phyloP scores from a whole-genome alignment of 1,139 yeast species.

The Protomyces inundatus region DNA sequence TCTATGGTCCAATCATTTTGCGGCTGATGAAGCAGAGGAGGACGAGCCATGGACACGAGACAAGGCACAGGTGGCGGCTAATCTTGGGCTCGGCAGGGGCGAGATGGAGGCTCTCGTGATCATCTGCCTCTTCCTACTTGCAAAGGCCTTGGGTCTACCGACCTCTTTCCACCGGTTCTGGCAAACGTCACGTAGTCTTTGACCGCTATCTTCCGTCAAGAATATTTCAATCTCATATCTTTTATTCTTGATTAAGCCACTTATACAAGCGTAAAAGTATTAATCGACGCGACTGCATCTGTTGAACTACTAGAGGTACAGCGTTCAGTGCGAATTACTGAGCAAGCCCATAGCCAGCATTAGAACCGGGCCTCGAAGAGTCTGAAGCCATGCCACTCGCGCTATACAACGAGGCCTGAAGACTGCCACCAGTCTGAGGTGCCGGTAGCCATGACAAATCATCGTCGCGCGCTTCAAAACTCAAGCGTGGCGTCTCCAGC shows the following conservation, averaged over 20 bases:
- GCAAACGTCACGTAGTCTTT: neutral
- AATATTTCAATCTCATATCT: too few relatives aligned
- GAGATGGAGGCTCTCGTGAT: neutral
- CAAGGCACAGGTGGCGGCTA: too few relatives aligned
- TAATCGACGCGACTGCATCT: too few relatives aligned
- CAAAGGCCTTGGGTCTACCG: neutral
- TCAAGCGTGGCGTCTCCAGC: neutral
- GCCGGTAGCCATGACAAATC: neutral
- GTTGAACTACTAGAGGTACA: too few relatives aligned
- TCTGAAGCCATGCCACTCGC: neutral
- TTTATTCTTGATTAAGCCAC: too few relatives aligned
- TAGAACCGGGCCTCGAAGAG: neutral
- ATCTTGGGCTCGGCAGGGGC: neutral
- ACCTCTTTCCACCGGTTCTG: neutral
- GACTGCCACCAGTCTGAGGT: neutral
- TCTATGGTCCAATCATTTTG: neutral
- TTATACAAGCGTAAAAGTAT: too few relatives aligned
- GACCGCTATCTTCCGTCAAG: too few relatives aligned
- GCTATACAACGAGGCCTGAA: neutral
- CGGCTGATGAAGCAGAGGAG: neutral
- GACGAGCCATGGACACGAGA: neutral
- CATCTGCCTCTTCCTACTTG: neutral
- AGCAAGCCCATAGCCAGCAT: neutral
- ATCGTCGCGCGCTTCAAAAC: neutral
- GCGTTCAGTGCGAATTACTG: neutral